Conservation (phyloP, 805 yeast species). For the Zygotorulaspora sp. region DNA sequence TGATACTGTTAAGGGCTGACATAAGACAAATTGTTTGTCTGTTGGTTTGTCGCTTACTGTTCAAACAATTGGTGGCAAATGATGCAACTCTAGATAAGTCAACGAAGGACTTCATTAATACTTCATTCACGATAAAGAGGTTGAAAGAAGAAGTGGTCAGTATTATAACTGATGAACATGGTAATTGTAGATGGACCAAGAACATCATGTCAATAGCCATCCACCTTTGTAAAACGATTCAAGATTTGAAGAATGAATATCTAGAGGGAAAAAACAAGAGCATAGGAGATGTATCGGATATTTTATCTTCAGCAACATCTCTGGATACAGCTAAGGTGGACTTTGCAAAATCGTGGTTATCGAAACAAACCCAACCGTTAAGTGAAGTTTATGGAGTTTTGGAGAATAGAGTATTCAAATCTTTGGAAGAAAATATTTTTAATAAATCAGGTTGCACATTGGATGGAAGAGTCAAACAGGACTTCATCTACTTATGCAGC, state of each 20-base stretch:
- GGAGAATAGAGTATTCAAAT: conserved; percentile 61
- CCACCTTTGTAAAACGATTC: conserved; percentile 38
- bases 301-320: conserved; percentile 22
- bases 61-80: conserved; percentile 57
- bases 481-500: conserved; percentile 31
- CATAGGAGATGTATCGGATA: conserved; percentile 14
- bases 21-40: conserved; percentile 79
- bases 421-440: conserved; percentile 39
- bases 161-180: conserved; percentile 78
- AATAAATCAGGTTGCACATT: conserved; percentile 29
- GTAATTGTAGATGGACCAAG: conserved; percentile 86
- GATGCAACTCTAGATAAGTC: conserved; percentile 29
- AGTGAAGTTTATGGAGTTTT: conserved; percentile 71
- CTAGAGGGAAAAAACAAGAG: conserved; percentile 3
- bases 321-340: conserved; percentile 34
- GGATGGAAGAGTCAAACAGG: conserved; percentile 35
- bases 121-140: conserved; percentile 39
- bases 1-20: conserved; percentile 76
- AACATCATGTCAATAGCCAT: conserved; percentile 68
- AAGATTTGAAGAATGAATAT: conserved; percentile 29
- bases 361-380: conserved; percentile 80
- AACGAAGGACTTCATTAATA: conserved; percentile 36
- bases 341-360: conserved; percentile 72
- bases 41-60: conserved; percentile 66
- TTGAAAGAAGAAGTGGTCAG: conserved; percentile 71